Conservation (phyloP, 257 asterid species). For the Jasminum sambac region DNA sequence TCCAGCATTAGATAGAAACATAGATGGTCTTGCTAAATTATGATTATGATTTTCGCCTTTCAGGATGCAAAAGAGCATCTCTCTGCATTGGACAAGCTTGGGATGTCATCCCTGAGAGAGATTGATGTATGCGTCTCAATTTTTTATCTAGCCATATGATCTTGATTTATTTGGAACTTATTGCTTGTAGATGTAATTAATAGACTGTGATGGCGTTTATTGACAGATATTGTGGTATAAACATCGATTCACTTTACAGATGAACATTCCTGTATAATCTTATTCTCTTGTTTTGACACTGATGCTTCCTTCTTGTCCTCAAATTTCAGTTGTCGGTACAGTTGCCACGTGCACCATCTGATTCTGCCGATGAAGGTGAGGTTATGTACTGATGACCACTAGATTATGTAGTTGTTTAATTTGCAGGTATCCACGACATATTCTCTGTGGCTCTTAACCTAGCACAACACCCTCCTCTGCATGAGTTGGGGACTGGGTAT, state of each 20-base stretch:
- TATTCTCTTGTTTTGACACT: slow-evolving; percentile 27
- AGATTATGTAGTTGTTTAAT: slow-evolving; percentile 32
- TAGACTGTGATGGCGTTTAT: slow-evolving; percentile 22
- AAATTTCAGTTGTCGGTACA: slow-evolving; percentile 71
- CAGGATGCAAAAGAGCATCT: slow-evolving; percentile 99
- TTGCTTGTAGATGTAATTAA: slow-evolving; percentile 23
- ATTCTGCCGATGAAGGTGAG: slow-evolving; percentile 90
- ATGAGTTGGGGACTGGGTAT: neutral
- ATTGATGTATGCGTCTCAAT: slow-evolving; percentile 70
- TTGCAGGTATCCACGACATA: slow-evolving; percentile 11
- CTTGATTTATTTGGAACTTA: neutral
- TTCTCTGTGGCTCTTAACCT: neutral
- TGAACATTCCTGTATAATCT: slow-evolving; percentile 11
- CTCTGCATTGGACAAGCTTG: slow-evolving; percentile 93
- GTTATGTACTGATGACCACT: slow-evolving; percentile 37
- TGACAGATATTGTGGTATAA: slow-evolving; percentile 16
- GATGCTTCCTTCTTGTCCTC: slow-evolving; percentile 24
- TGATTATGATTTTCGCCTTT: slow-evolving; percentile 32
- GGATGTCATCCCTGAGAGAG: slow-evolving; percentile 80
- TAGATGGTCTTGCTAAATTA: slow-evolving; percentile 22
- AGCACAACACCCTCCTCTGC: neutral
- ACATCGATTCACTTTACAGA: neutral
- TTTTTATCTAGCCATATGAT: slow-evolving; percentile 14
- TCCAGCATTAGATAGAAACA: slow-evolving; percentile 12
- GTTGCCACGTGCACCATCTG: slow-evolving; percentile 57